Base-by-base conservation (phyloP, 1,284 basidiomycete genomes). In the Melampsora larici-populina region DNA sequence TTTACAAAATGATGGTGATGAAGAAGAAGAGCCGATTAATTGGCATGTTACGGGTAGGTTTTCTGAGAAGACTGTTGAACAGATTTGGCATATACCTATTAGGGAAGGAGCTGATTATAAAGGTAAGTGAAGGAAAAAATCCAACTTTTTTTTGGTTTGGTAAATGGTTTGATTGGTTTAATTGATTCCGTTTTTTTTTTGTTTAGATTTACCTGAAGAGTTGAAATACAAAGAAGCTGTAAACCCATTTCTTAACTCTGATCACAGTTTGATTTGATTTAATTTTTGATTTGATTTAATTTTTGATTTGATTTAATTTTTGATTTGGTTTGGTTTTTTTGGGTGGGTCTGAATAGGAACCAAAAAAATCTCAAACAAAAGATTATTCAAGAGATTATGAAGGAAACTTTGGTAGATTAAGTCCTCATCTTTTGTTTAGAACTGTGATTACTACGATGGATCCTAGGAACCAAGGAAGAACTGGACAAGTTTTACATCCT, bases 381-480 rank as follows among this genome's bases (percentile, higher is more conserved):
- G n/a, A 8, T 60, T 60, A 24, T n/a, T 60, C 18, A 6, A n/a
- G 24, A 40, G 64, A 67, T 64, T 67, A 55, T 36, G 64, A 74
- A 31, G 72, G 72, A 9, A 67, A 67, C 58, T 74, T 64, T 29
- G 63, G 72, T n/a, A 63, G 72, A 17, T 29, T 74, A 36, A 49
- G 49, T n/a, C 29, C 33, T 24, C 17, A 43, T 29, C 31, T 3
- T 21, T 62, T 64, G 43, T 74, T 74, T 40, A 51, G 55, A 40
- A 74, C 72, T 24, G 49, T 67, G 48, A 74, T 74, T 11, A 74
- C 72, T 3, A 65, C 36, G 55, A 74, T 74, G 72, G 43, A 74
- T 51, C 72, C 72, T 31, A 63, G 58, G 21, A 74, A 67, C 43
- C 64, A 66, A 58, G 64, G 64, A 18, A 67, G 66, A 67, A 64